phyloP scores from a whole-genome alignment of 495 filamentous ascomycete genomes.

The Aspergillus avenaceus region DNA sequence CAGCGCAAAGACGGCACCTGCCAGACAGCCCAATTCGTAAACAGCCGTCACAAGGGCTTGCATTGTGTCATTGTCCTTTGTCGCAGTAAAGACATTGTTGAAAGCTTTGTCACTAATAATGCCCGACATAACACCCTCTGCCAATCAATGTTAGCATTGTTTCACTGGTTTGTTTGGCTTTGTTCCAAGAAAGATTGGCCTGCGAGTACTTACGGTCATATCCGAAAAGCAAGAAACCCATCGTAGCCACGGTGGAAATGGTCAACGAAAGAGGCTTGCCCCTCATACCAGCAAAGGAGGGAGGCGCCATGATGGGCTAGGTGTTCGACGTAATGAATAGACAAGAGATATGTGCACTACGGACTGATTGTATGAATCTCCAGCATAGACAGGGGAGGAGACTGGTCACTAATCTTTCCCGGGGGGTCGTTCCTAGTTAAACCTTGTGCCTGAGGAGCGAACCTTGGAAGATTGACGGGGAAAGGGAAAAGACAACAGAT shows the following conservation, averaged over 20 bases:
- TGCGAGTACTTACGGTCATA: constrained; percentile 48
- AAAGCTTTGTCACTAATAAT: constrained; percentile 74
- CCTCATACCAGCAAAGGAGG: constrained; percentile 59
- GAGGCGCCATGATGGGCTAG: constrained; percentile 29
- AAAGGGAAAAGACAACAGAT: constrained; percentile 9
- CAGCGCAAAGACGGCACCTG: constrained; percentile 69
- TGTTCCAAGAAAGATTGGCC: not conserved
- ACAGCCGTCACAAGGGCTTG: constrained; percentile 80
- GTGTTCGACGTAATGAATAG: not conserved
- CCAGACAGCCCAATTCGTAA: constrained; percentile 73
- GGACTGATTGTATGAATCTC: constrained; percentile 4
- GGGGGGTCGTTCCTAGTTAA: not conserved
- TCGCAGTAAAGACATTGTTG: constrained; percentile 64
- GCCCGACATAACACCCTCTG: constrained; percentile 70
- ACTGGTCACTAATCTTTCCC: constrained; percentile 2
- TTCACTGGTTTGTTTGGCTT: not conserved
- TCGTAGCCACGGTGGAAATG: constrained; percentile 65
- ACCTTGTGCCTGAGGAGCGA: not conserved
- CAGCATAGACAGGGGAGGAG: not conserved
- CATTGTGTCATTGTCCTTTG: constrained; percentile 62
- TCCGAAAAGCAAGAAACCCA: constrained; percentile 68
- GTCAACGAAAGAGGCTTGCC: constrained; percentile 60
- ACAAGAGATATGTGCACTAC: not conserved
- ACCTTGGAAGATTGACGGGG: not conserved
- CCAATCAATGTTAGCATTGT: constrained; percentile 7